Conservation (phyloP, 2,329 filamentous ascomycete genomes). For the Botrytis tulipae region DNA sequence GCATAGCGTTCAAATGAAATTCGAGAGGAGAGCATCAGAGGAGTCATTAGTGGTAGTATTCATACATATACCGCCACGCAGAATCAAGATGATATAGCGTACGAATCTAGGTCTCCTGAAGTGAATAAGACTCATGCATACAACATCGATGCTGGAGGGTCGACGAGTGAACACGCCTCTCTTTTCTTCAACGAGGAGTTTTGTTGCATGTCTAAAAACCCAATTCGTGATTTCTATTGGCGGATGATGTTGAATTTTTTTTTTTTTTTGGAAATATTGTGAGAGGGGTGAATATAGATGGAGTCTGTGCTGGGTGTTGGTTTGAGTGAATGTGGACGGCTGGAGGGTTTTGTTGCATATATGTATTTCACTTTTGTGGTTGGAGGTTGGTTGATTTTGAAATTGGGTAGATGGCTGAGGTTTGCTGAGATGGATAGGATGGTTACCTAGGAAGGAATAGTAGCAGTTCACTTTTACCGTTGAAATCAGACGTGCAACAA, state of each 20-base stretch:
- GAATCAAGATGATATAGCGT: not conserved
- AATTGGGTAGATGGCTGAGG: not conserved
- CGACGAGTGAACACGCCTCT: not conserved
- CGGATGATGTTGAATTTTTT: not conserved
- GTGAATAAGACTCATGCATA: not conserved
- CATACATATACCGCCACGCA: not conserved
- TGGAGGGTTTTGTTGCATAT: not conserved
- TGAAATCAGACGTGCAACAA: not conserved
- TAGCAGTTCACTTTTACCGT: not conserved
- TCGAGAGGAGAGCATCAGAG: no score
- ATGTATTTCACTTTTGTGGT: not conserved
- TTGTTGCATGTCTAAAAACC: not conserved
- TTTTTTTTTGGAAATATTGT: no score
- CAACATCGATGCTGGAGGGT: not conserved
- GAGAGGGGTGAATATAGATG: not conserved
- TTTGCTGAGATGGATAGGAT: not conserved
- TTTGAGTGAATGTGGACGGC: not conserved
- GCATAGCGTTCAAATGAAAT: no score
- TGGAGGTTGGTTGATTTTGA: not conserved
- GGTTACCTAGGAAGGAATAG: not conserved
- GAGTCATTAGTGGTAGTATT: not conserved
- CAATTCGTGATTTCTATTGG: not conserved
- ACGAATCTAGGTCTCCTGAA: not conserved
- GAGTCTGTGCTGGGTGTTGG: no score
- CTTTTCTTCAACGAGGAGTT: not conserved